These are phyloP conservation scores for Aspergillus carbonarius DNA, from an alignment of 2,329 filamentous ascomycete species.

Conservation along the genomic window DNA sequence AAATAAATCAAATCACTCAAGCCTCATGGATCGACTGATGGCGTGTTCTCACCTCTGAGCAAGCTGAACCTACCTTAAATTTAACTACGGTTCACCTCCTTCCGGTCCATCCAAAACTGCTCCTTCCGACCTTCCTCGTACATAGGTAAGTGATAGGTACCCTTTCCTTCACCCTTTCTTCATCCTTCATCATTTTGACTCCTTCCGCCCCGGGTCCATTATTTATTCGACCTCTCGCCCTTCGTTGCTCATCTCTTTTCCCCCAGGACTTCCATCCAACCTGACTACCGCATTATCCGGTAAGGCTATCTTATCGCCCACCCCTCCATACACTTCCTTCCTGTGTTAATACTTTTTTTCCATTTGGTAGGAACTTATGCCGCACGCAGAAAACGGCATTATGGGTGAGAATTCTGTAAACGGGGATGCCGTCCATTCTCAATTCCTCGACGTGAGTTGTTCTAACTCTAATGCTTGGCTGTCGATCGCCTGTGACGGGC, in stretches of 20 bases:
- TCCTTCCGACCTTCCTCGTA: background rate
- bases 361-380: constrained; percentile 37
- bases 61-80: constrained; percentile 6
- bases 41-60: constrained; percentile 8
- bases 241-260: background rate
- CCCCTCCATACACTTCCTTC: background rate
- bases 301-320: background rate
- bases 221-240: background rate
- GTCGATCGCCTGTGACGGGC: constrained; percentile 16
- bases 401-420: constrained; percentile 52
- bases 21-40: constrained; percentile 6
- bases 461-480: background rate
- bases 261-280: background rate
- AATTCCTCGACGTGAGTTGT: constrained; percentile 45
- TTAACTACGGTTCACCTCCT: constrained; percentile 16
- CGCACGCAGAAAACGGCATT: constrained; percentile 48
- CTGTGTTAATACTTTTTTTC: background rate
- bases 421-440: constrained; percentile 50
- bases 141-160: constrained; percentile 9
- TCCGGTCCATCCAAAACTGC: constrained; percentile 9
- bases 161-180: constrained; percentile 4
- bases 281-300: background rate
- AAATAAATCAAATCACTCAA: background rate
- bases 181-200: background rate
- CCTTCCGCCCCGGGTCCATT: background rate